Base-by-base conservation (phyloP, 2,329 filamentous ascomycete genomes). In the Hypoxylon sp. region DNA sequence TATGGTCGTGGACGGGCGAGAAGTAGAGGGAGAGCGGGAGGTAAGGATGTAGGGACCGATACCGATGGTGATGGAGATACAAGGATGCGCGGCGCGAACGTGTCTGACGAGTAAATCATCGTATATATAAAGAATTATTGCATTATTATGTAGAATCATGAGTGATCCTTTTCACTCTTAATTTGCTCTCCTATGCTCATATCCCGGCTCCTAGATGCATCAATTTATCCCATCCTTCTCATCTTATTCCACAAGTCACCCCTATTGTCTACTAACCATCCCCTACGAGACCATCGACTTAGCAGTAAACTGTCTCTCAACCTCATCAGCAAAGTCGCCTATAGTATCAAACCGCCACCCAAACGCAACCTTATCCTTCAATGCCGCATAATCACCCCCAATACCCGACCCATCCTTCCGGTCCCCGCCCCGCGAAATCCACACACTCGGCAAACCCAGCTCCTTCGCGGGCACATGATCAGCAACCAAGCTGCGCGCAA, bases 391-490 rank as follows among this genome's bases (percentile, higher is more conserved):
- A 13, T 66, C 61, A 0, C 73, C 74, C 0, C 72, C 70, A 0
- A 73, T 14, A 2, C 73, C 74, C 48, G 53, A 13, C 1, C 35
- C 33, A 0, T 58, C 76, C 33, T 67, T 64, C 59, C 53, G 69
- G 47, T 82, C 82, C 0, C 81, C 86, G 0, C 83, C 83, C 37
- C 89, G 79, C 62, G 85, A 85, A 73, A 93, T 92, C 90, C 90
- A 94, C 17, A 85, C 86, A 63, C 85, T 89, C 71, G 82, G 83
- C 39, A 93, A 76, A 1, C 88, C 90, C 17, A 89, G 73, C 74
- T 87, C 77, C 78, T 86, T 87, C 2, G 89, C 88, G 0, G 92
- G 89, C 3, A 86, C 84, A 78, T 93, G 90, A 73, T 94, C 92
- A 70, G 90, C 87, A 39, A 83, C 84, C 76, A 92, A 79, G 68